Evolutionary conservation across 352 stramenopile genomes (phyloP).

Genomic region (Phytophthora citricola): DNA sequence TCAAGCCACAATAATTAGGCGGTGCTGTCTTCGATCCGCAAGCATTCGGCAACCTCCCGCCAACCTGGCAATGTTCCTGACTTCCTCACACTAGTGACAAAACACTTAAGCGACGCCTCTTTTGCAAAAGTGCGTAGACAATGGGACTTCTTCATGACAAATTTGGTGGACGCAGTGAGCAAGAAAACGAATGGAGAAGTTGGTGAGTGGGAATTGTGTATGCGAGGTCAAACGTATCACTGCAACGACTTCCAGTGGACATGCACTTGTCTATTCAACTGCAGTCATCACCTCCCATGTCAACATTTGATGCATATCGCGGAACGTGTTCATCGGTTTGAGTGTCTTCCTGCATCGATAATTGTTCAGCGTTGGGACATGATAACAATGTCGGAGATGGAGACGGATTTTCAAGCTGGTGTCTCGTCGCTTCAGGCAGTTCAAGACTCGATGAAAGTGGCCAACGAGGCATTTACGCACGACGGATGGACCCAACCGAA

Average conservation of each 20-base stretch:
- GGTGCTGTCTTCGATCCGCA: neutral
- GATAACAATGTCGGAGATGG: neutral
- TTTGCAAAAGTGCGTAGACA: neutral
- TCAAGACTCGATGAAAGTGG: neutral
- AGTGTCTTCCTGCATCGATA: neutral
- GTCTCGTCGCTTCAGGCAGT: neutral
- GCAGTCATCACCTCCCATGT: constrained; percentile 2
- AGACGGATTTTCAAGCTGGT: neutral
- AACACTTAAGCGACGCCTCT: neutral
- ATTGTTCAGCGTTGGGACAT: neutral
- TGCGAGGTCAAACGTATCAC: neutral
- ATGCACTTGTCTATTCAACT: constrained; percentile 4
- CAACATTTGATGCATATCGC: constrained; percentile 11
- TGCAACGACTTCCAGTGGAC: constrained; percentile 1
- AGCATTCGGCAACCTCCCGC: neutral
- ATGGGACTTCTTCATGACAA: neutral
- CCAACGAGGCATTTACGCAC: neutral
- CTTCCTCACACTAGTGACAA: neutral
- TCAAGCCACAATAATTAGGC: constrained; percentile 8
- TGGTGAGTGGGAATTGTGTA: neutral
- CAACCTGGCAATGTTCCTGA: neutral
- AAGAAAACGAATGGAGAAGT: neutral
- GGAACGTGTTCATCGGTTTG: constrained; percentile 6
- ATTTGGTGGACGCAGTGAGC: neutral
- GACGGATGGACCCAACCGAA: neutral